Percentiles rank a stretch among this genome's conserved stretches.
phyloP scores from a whole-genome alignment of 257 asterid genomes.

The Buddleja alternifolia region DNA sequence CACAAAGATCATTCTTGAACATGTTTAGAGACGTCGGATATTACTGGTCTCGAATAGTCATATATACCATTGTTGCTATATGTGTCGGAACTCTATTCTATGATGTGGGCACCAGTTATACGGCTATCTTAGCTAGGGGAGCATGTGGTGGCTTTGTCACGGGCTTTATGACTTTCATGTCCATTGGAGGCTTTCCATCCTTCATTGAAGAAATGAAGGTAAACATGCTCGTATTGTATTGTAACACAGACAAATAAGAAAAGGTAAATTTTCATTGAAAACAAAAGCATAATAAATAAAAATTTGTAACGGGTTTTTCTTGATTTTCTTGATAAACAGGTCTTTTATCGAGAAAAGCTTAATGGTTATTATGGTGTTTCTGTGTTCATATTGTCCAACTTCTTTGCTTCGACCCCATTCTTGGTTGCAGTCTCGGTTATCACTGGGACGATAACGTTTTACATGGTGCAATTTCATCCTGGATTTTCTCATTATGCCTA shows the following conservation, averaged over 20 bases:
- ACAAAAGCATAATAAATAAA: background rate
- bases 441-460: slow-evolving; percentile 73
- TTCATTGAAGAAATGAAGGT: slow-evolving; percentile 93
- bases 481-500: slow-evolving; percentile 62
- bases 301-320: background rate
- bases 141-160: slow-evolving; percentile 94
- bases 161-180: slow-evolving; percentile 96
- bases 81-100: slow-evolving; percentile 88
- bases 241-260: too few species aligned
- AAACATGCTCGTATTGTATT: background rate
- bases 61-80: slow-evolving; percentile 67
- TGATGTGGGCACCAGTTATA: slow-evolving; percentile 84
- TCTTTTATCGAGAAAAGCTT: slow-evolving; percentile 76
- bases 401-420: slow-evolving; percentile 84
- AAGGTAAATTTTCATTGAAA: background rate
- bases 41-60: slow-evolving; percentile 83
- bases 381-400: slow-evolving; percentile 77
- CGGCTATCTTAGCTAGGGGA: slow-evolving; percentile 87
- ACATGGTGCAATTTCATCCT: slow-evolving; percentile 72
- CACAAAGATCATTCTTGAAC: slow-evolving; percentile 73
- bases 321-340: slow-evolving; percentile 43
- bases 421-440: slow-evolving; percentile 60
- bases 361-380: slow-evolving; percentile 87
- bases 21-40: slow-evolving; percentile 86
- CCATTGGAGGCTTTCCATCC: slow-evolving; percentile 98